A percentile compares a stretch with the other conserved stretches of the same genome.
Evolutionary conservation across 164 flowering plant genomes (phyloP).

Genomic region (Vitis riparia): DNA sequence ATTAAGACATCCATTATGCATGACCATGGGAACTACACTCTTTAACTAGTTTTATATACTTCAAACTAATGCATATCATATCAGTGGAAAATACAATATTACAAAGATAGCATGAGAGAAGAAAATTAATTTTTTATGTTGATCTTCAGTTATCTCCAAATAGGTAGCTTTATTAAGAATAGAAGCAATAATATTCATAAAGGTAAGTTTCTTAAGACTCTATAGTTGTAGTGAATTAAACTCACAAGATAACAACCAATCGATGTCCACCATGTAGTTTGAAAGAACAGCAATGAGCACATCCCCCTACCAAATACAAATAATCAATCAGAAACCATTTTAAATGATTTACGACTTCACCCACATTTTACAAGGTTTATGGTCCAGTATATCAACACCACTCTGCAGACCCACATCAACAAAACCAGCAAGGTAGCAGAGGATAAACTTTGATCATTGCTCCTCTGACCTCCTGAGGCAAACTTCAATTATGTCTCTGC

Average conservation of each 20-base stretch:
- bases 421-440: not conserved
- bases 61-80: no score
- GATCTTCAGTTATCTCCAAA: no score
- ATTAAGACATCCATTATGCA: no score
- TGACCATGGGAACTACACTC: no score
- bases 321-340: not conserved
- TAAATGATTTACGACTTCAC: not conserved
- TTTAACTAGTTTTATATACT: no score
- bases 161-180: no score
- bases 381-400: not conserved
- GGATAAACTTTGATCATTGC: not conserved
- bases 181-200: no score
- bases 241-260: slow-evolving; percentile 91
- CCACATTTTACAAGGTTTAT: no score
- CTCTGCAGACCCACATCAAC: not conserved
- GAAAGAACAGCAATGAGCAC: slow-evolving; percentile 78
- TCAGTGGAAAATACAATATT: no score
- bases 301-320: slow-evolving; percentile 62
- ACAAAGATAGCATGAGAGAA: no score
- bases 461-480: not conserved
- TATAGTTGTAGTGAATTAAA: slow-evolving; percentile 5
- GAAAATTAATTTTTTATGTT: no score
- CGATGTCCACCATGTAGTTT: slow-evolving; percentile 96
- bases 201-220: no score
- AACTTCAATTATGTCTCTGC: not conserved